phyloP scores from a whole-genome alignment of 139 green algal genomes.

The Volvox africanus region DNA sequence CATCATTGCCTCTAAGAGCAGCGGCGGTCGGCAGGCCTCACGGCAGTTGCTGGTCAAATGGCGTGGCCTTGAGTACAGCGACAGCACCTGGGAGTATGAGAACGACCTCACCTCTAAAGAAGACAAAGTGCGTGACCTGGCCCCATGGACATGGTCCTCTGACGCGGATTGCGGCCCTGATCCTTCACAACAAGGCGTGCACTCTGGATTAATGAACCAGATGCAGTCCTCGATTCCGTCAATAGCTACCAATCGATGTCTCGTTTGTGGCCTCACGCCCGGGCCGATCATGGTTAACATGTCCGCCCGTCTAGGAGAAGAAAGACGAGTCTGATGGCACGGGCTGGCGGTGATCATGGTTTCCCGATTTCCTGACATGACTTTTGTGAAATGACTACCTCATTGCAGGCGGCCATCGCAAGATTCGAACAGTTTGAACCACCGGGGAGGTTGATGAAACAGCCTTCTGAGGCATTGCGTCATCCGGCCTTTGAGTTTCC shows the following conservation, averaged over 20 bases:
- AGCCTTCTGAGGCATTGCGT: neutral
- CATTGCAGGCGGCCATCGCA: constrained; percentile 53
- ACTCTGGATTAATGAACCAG: too few relatives aligned
- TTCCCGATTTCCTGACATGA: too few relatives aligned
- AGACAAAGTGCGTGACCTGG: neutral
- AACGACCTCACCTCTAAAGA: constrained; percentile 53
- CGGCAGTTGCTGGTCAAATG: constrained; percentile 84
- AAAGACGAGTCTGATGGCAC: too few relatives aligned
- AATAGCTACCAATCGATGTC: too few relatives aligned
- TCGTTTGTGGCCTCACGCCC: too few relatives aligned
- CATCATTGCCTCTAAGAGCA: constrained; percentile 36
- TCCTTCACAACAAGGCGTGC: too few relatives aligned
- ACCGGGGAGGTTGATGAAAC: neutral
- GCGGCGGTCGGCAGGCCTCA: neutral
- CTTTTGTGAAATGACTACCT: neutral
- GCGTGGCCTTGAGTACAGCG: constrained; percentile 77
- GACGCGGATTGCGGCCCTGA: too few relatives aligned
- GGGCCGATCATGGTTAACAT: too few relatives aligned
- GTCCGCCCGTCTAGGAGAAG: too few relatives aligned
- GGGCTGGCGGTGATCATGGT: too few relatives aligned
- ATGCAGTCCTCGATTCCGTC: too few relatives aligned
- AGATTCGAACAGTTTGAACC: constrained; percentile 40
- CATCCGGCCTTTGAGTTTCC: constrained; percentile 62
- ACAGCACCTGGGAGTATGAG: constrained; percentile 85
- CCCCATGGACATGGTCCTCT: too few relatives aligned